phyloP scores from a whole-genome alignment of 257 asterid genomes.

The Solanum medicagineum region DNA sequence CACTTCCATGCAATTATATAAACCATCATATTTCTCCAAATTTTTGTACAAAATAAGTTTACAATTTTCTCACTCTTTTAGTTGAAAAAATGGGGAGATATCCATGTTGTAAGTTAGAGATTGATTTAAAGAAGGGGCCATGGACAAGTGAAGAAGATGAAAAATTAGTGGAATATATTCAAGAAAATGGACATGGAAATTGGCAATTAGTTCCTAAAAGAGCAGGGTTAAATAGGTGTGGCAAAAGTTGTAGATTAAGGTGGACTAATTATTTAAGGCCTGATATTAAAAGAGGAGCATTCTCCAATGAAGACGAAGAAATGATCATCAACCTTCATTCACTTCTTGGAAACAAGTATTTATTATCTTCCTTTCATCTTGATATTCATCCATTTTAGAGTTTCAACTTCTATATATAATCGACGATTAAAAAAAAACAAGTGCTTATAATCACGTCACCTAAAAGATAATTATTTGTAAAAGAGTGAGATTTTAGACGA shows the following conservation, averaged over 20 bases:
- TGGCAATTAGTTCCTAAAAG: conserved; percentile 19
- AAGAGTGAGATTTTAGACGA: too few species aligned
- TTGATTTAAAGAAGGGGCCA: conserved; percentile 21
- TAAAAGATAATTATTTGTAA: too few species aligned
- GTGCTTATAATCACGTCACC: too few species aligned
- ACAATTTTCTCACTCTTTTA: neutral
- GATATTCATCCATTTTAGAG: neutral
- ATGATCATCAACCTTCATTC: conserved; percentile 16
- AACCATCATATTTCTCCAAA: neutral
- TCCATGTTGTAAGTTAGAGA: conserved; percentile 2
- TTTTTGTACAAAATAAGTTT: neutral
- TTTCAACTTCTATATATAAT: neutral
- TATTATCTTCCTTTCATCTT: neutral
- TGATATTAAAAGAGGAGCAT: conserved; percentile 23
- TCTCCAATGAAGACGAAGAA: conserved; percentile 17
- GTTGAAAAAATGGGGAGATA: conserved; percentile 6
- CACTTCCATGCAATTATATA: conserved; percentile 5
- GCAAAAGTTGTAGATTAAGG: conserved; percentile 30
- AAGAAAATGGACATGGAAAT: conserved; percentile 10
- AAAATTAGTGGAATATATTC: conserved; percentile 6
- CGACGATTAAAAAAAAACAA: too few species aligned
- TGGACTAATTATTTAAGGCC: conserved; percentile 34
- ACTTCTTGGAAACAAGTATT: conserved; percentile 20
- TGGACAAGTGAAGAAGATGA: conserved; percentile 26
- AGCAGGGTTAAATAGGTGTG: conserved; percentile 26